Evolutionary conservation across 2,329 filamentous ascomycete species (phyloP), one percentile per base, ranked within the genome.

Genomic region (Curvularia eragrostidis): DNA sequence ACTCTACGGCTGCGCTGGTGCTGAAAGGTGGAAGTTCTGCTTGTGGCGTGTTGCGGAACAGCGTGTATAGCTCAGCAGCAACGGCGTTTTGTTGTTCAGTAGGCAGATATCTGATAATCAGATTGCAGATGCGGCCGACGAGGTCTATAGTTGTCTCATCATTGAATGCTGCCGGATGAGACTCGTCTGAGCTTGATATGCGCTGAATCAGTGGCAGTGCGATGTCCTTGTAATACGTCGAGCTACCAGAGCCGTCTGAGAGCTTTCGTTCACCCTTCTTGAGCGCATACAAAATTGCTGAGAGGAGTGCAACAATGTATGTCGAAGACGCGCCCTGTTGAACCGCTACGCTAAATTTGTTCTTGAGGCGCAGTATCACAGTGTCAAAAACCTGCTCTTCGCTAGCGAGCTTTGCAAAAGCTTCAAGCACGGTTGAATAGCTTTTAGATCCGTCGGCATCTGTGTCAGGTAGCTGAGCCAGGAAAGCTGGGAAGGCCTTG

Each of bases 351-450:
- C 84, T 82, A 26, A 89, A 75, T 65, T 88, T 89, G 76, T 85
- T 88, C 71, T 88, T 83, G 26, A 90, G 75, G 28, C 87, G 80
- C 39, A 87, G 78, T 32, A 89, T 81, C 8, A 90, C 77, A 0
- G 86, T 89, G 58, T 87, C 84, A 59, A 89, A 88, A 12, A 89
- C 80, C 36, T 86, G 82, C 59, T 83, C 81, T 67, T 89, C 87
- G 10, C 81, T 79, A 53, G 85, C 87, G 19, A 90, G 82, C 64
- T 88, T 85, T 2, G 87, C 87, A 57, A 90, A 83, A 0, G 82
- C 86, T 66, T 89, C 87, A 23, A 90, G 75, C 0, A 86, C 84
- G 5, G 81, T 76, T n/a, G 83, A 67, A 65, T 88, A 88, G 5
- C 74, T 71, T 6, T 67, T 68, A 9, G 79, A 74, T 3, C 76